Base-by-base conservation (phyloP, 495 filamentous ascomycete species). In the Hypomontagnella submonticulosa region DNA sequence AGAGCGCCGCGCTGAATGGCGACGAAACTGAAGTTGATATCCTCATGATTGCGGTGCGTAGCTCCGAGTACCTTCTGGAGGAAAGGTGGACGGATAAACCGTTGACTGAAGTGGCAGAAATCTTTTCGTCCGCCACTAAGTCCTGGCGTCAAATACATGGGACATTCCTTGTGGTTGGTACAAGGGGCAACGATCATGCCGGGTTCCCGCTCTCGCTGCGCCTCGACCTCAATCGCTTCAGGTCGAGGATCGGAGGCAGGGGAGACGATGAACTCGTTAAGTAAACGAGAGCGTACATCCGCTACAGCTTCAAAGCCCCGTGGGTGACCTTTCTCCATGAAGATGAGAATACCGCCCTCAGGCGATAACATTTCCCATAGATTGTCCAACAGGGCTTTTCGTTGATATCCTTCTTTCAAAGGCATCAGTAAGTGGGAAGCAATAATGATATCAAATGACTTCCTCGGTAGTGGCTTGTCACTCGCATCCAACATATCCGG, bases 131-230 rank as follows among this genome's bases (percentile, higher is more conserved):
- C 90, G 37, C 79, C 78, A 46, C 82, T 83, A 19, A 87, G 79
- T 0, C 93, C 92, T 0, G 88, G 82, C 0, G 79, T 78, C 33
- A 84, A 79, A 70, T 96, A 97, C 88, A 99, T 93, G 0, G 95
- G 95, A 68, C 95, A 99, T 54, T 84, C 85, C 1, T 74, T 77
- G 73, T 98, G 96, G 77, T 93, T 97, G 1, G 95, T 99, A 75
- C 95, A 99, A 0, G 95, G 95, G 0, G 96, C 95, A 61, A 99
- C 84, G 66, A 99, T 97, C 88, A 93, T 93, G 63, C 93, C 95
- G 1, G 82, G 75, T 63, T 95, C 92, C 10, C 77, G 79, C 19
- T 66, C 65, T 12, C 76, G 73, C 6, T 50, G 68, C 2, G 57
- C 19, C 15, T 77, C 65, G 34, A 60, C 33, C 40, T 81, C 66